Percentiles rank a stretch among this genome's conserved stretches.
phyloP scores from a whole-genome alignment of 306 rosid species.

The Alnus rubra region DNA sequence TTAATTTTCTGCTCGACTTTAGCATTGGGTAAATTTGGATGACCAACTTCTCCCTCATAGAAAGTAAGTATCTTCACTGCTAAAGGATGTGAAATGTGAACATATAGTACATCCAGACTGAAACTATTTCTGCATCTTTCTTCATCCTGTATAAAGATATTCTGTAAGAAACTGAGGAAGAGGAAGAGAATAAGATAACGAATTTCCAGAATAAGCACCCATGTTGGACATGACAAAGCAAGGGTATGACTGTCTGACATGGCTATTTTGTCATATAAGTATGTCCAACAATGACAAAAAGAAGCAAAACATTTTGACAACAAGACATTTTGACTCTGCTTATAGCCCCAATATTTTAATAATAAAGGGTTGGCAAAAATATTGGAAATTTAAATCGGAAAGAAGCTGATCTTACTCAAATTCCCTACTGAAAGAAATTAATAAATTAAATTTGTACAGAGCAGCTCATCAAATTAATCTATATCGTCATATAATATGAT shows the following conservation, averaged over 20 bases:
- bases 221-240: neutral
- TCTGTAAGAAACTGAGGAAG: neutral
- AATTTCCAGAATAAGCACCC: neutral
- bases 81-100: conserved; percentile 24
- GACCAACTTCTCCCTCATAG: neutral
- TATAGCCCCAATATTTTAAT: too few species aligned
- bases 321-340: too few species aligned
- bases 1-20: conserved; percentile 11
- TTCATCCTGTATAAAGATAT: conserved; percentile 23
- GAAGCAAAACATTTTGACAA: too few species aligned
- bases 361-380: neutral
- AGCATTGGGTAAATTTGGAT: neutral
- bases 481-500: neutral
- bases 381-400: neutral
- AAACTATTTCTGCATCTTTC: conserved; percentile 28
- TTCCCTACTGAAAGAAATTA: neutral
- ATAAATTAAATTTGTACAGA: neutral
- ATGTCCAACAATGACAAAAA: too few species aligned
- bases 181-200: neutral
- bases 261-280: neutral
- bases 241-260: neutral
- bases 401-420: neutral
- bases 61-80: conserved; percentile 10
- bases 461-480: neutral
- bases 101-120: conserved; percentile 23